Percentiles rank a stretch among this genome's conserved stretches.
Conservation (phyloP, 148 eudicot species). For the Vaccinium macrocarpon region DNA sequence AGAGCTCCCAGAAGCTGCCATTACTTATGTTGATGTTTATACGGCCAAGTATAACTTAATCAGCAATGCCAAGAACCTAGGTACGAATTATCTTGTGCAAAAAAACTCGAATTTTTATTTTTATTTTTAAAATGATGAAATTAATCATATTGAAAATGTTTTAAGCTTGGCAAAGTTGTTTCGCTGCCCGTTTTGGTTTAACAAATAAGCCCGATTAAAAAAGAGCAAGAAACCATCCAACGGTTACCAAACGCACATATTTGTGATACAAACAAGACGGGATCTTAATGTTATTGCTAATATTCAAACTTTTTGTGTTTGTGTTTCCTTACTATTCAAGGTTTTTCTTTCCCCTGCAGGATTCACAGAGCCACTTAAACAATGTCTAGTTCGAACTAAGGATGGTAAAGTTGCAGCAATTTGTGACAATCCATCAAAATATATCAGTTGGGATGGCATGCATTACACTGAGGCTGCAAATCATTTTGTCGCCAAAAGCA, state of each 20-base stretch:
- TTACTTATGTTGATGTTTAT: conserved; percentile 30
- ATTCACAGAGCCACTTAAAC: background rate
- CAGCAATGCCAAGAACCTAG: conserved; percentile 24
- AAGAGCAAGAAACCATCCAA: too few species aligned
- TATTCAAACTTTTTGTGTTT: background rate
- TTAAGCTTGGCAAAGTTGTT: too few species aligned
- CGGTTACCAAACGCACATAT: too few species aligned
- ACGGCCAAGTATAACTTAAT: conserved; percentile 26
- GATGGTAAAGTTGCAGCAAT: background rate
- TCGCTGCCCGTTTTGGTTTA: too few species aligned
- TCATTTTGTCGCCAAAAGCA: background rate
- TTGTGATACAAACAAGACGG: too few species aligned
- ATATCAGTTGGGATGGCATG: conserved; percentile 2
- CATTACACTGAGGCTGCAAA: conserved; percentile 12
- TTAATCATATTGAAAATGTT: too few species aligned
- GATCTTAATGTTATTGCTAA: too few species aligned
- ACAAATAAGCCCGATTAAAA: too few species aligned
- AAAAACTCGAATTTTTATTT: too few species aligned
- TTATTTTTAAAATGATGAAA: too few species aligned
- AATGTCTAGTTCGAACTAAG: background rate
- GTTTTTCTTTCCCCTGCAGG: background rate
- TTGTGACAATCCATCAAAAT: background rate
- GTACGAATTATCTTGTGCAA: background rate
- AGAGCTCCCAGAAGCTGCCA: conserved; percentile 20
- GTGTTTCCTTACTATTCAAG: background rate